A percentile compares a stretch with the other conserved stretches of the same genome.
These are phyloP conservation scores for Fusarium gaditjirri DNA, from an alignment of 2,329 filamentous ascomycete genomes.

Conservation along the genomic window DNA sequence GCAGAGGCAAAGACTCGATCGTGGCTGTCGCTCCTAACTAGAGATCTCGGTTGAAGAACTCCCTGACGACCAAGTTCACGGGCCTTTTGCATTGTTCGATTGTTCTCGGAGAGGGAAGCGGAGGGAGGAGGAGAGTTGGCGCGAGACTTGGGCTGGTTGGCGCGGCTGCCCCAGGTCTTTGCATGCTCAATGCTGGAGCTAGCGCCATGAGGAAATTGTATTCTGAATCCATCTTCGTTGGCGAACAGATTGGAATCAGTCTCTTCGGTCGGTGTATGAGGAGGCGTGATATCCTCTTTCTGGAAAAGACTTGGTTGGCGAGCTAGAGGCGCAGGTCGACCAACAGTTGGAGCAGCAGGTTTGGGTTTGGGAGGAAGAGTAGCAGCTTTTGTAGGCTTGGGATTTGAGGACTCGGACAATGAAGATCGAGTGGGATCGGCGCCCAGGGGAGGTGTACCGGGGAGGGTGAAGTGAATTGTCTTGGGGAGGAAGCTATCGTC, in stretches of 20 bases:
- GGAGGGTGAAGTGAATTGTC: conserved; percentile 86
- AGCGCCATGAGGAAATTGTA: conserved; percentile 65
- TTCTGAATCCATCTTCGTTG: conserved; percentile 67
- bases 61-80: conserved; percentile 67
- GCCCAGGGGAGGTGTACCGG: conserved; percentile 59
- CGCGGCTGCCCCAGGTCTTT: conserved; percentile 78
- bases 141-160: conserved; percentile 82
- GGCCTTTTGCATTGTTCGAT: conserved; percentile 66
- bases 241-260: conserved; percentile 61
- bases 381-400: conserved; percentile 6
- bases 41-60: conserved; percentile 63
- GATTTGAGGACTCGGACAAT: conserved; percentile 41
- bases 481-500: conserved; percentile 83
- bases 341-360: conserved; percentile 21
- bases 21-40: conserved; percentile 69
- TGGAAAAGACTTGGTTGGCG: conserved; percentile 65
- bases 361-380: conserved; percentile 7
- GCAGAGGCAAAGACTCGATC: conserved; percentile 79
- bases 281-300: conserved; percentile 62
- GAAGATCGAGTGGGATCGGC: conserved; percentile 46
- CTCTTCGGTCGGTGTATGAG: conserved; percentile 64
- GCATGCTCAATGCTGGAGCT: conserved; percentile 75
- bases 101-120: conserved; percentile 77
- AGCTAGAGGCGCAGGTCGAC: conserved; percentile 45
- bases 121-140: conserved; percentile 80